These are phyloP conservation scores for Salix purpurea DNA, from an alignment of 345 rosid species.

Conservation along the genomic window DNA sequence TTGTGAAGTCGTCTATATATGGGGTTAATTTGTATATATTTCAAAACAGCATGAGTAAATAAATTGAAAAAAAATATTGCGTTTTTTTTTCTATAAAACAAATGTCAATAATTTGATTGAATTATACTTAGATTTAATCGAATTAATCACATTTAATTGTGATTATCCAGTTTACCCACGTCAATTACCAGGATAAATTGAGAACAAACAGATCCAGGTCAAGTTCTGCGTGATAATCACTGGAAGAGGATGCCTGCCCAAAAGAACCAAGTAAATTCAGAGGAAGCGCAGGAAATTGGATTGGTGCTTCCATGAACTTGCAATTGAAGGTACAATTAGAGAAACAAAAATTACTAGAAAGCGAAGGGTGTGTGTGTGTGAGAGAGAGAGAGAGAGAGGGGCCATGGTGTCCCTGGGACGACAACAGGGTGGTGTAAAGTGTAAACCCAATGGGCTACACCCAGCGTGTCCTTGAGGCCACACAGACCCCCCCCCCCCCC, in stretches of 20 bases:
- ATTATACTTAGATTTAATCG: no score
- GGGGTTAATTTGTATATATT: no score
- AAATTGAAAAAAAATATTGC: no score
- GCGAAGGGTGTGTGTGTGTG: not conserved
- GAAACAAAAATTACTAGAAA: constrained; percentile 2
- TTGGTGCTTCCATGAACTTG: not conserved
- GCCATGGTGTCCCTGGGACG: constrained; percentile 26
- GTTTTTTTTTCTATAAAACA: no score
- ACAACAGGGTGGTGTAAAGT: constrained; percentile 20
- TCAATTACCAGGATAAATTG: no score
- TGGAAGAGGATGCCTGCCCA: not conserved
- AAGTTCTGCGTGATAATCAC: no score
- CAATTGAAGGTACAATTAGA: not conserved
- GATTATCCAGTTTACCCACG: no score
- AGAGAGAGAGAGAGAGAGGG: constrained; percentile 10
- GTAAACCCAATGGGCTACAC: constrained; percentile 25
- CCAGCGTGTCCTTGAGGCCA: constrained; percentile 18
- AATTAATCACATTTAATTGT: no score
- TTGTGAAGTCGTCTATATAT: no score
- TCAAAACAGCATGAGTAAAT: no score
- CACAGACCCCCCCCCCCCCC: constrained; percentile 17
- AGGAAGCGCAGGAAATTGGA: not conserved
- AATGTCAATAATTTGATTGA: no score
- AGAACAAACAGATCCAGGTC: no score
- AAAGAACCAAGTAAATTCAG: not conserved